Base-by-base conservation (phyloP, 2,329 filamentous ascomycete genomes). In the Drechslera avenae region DNA sequence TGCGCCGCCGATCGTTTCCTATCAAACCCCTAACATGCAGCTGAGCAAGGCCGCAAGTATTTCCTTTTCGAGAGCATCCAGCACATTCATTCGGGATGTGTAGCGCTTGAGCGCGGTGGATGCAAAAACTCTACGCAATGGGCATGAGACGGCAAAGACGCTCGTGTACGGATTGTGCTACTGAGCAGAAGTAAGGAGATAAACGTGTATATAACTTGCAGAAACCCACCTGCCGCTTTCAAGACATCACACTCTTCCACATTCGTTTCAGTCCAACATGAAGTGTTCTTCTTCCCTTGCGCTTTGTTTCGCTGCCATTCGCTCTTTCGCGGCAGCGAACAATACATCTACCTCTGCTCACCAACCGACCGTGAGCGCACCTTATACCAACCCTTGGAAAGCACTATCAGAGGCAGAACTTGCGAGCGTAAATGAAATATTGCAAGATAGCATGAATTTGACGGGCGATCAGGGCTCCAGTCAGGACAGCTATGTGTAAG, bases 401-500 rank as follows among this genome's bases (percentile, higher is more conserved):
- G 18, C 42, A 10, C 23, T 60, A 31, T 51, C 57, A 13, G 43
- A 50, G n/a, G 44, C 59, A 7, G 57, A 60, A 31, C 19, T 40
- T 18, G 39, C 45, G 14, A 44, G 45, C 37, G 45, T 59, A 18
- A 56, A 54, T 34, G 44, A 39, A 12, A 17, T 57, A 17, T n/a
- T 59, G 19, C 50, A 56, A 17, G 3, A 42, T 18, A 41, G 36
- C 12, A 35, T 59, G 39, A 45, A 39, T 26, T 43, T 59, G 37
- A 54, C 39, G 19, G 54, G 54, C 26, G 42, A 52, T 17, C 21
- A 44, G 16, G 56, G 56, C 28, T 47, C 34, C 10, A 59, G 57
- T 31, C 42, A 14, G 9, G 54, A 59, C 34, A 59, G 51, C 37
- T 57, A 52, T 32, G 40, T 57, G 57, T 59, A 37, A 51, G 54